Base-by-base conservation (phyloP, 2,329 filamentous ascomycete genomes). In the Colletotrichum cuscutae region DNA sequence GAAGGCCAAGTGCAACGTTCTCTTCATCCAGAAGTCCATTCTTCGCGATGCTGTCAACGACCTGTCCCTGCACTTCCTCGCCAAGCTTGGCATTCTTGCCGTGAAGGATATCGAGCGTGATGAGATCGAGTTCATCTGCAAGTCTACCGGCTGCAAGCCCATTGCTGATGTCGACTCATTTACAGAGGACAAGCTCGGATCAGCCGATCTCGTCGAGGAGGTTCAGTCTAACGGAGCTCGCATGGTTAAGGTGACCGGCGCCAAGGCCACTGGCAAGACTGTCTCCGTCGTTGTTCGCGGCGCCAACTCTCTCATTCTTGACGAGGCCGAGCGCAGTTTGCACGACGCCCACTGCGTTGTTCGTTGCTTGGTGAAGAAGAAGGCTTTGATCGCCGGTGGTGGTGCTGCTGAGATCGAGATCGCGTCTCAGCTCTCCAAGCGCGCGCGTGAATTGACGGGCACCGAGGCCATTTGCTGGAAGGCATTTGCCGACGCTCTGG, bases 401-500 rank as follows among this genome's bases (percentile, higher is more conserved):
- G 97, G 97, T 81, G 97, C 97, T 2, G 94, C 97, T 30, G 97
- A 99, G 84, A 97, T 98, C 79, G 95, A 98, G 85, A 96, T 99
- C 78, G 94, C 97, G 26, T 93, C 97, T 67, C 90, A 94, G 79
- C 90, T 99, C 42, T 91, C 93, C 70, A 93, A 94, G 84, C 93
- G 94, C 80, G 91, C 96, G 9, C 93, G 95, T 77, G 91, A 92
- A 78, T 88, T 98, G 73, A 92, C 92, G 0, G 97, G 97, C 73
- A 98, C 97, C 5, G 97, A 99, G 83, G 92, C 95, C 52, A 98
- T 98, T 80, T 99, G 97, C 90, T 99, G 95, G 94, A 98, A 98
- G 86, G 96, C 96, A 0, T 99, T 99, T 80, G 97, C 97, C 1
- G 96, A 99, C 76, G 97, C 97, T 8, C 93, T 99, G 87, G 97